phyloP scores from a whole-genome alignment of 2,329 filamentous ascomycete species.

The Penicillium olsonii region DNA sequence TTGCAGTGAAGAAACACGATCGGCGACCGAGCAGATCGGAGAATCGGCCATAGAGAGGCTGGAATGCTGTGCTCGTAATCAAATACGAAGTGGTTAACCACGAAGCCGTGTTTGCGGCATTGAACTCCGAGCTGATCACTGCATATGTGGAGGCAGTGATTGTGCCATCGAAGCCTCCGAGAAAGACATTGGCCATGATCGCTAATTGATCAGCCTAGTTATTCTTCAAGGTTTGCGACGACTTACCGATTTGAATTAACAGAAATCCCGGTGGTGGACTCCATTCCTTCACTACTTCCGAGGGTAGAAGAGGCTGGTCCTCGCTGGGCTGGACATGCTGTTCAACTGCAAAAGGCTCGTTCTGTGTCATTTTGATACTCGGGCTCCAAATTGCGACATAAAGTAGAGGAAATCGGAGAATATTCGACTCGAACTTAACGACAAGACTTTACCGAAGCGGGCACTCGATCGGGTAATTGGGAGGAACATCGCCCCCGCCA shows the following conservation, averaged over 20 bases:
- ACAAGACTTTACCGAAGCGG: slow-evolving; percentile 13
- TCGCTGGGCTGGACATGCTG: slow-evolving; percentile 11
- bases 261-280: slow-evolving; percentile 55
- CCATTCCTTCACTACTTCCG: slow-evolving; percentile 38
- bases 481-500: slow-evolving; percentile 2
- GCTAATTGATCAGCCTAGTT: slow-evolving; percentile 29
- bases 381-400: not conserved
- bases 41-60: slow-evolving; percentile 71
- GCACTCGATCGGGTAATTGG: slow-evolving; percentile 22
- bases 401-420: not conserved
- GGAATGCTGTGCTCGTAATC: slow-evolving; percentile 66
- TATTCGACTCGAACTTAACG: not conserved
- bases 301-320: slow-evolving; percentile 27
- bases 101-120: slow-evolving; percentile 47
- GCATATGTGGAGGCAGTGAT: slow-evolving; percentile 49
- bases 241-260: slow-evolving; percentile 57
- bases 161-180: slow-evolving; percentile 55
- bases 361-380: not conserved
- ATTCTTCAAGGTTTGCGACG: not conserved
- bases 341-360: not conserved
- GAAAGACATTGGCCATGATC: slow-evolving; percentile 66
- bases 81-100: slow-evolving; percentile 64
- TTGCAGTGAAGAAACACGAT: slow-evolving; percentile 63
- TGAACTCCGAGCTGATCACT: slow-evolving; percentile 51
- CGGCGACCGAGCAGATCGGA: slow-evolving; percentile 68